Conservation (phyloP, 2,329 filamentous ascomycete species). For the Aspergillus pseudotamarii region DNA sequence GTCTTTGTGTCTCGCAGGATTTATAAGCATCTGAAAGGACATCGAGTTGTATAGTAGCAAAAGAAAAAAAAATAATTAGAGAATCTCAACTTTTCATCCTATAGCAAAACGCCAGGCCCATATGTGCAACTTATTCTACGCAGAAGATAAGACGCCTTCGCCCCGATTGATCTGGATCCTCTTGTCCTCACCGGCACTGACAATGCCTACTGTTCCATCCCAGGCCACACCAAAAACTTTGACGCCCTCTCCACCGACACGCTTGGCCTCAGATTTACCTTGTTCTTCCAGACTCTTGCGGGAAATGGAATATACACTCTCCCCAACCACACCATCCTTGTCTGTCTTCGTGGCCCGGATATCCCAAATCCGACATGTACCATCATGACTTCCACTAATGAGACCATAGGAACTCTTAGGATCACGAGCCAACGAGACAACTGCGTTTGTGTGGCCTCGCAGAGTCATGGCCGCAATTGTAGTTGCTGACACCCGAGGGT, state of each 20-base stretch:
- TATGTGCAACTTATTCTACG: constrained; percentile 32
- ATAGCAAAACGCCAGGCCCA: constrained; percentile 31
- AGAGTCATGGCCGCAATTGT: constrained; percentile 86
- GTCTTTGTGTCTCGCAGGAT: not conserved
- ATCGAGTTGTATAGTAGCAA: constrained; percentile 10
- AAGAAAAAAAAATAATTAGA: constrained; percentile 10
- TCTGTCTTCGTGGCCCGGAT: constrained; percentile 68
- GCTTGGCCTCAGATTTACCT: constrained; percentile 59
- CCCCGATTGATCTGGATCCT: constrained; percentile 86
- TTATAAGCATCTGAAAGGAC: constrained; percentile 1
- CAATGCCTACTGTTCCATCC: constrained; percentile 84
- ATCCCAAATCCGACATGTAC: constrained; percentile 93
- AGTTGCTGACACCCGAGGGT: constrained; percentile 77
- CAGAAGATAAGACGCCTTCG: constrained; percentile 48
- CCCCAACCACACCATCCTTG: constrained; percentile 63
- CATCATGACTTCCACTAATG: constrained; percentile 87
- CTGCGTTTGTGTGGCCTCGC: constrained; percentile 79
- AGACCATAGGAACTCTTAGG: constrained; percentile 77
- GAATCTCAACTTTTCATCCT: constrained; percentile 34
- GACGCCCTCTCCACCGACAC: constrained; percentile 74
- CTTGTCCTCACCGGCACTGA: constrained; percentile 92
- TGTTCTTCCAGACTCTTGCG: constrained; percentile 71
- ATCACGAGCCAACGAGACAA: constrained; percentile 61
- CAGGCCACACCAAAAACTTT: constrained; percentile 90
- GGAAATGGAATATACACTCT: constrained; percentile 75